These are phyloP conservation scores for Calonectria multiphialidica DNA, from an alignment of 2,329 filamentous ascomycete species.

Conservation along the genomic window DNA sequence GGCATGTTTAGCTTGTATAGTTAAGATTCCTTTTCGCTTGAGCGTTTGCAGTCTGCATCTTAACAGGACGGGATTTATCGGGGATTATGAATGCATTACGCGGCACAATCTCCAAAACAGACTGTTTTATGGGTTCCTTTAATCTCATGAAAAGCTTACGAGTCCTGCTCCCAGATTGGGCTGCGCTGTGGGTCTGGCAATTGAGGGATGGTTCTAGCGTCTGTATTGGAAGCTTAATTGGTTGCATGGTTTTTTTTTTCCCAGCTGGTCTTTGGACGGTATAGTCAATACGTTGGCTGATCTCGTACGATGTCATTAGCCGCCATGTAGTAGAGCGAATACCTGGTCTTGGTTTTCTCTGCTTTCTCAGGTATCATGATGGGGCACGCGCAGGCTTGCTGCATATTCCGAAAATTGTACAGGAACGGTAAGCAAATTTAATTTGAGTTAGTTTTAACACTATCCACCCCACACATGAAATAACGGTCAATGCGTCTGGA, in stretches of 20 bases:
- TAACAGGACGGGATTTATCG: not conserved
- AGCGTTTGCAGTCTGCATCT: not conserved
- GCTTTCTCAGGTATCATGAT: too few relatives aligned
- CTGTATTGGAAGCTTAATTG: not conserved
- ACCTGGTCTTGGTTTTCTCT: not conserved
- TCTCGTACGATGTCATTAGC: too few relatives aligned
- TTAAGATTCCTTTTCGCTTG: too few relatives aligned
- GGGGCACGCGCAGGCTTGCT: too few relatives aligned
- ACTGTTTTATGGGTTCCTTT: not conserved
- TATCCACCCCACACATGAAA: too few relatives aligned
- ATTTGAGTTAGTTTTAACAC: not conserved
- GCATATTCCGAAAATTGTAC: not conserved
- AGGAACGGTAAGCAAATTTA: not conserved
- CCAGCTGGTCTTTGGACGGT: not conserved
- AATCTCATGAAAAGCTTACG: not conserved
- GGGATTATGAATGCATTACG: not conserved
- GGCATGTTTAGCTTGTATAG: not conserved
- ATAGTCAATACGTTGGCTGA: too few relatives aligned
- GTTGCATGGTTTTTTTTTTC: not conserved
- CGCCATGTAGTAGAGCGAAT: too few relatives aligned
- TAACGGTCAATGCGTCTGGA: too few relatives aligned
- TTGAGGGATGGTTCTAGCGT: not conserved
- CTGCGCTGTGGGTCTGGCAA: not conserved
- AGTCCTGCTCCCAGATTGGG: not conserved
- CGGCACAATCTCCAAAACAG: not conserved